Base-by-base conservation (phyloP, 2,329 filamentous ascomycete genomes). In the Colletotrichum theobromicola region DNA sequence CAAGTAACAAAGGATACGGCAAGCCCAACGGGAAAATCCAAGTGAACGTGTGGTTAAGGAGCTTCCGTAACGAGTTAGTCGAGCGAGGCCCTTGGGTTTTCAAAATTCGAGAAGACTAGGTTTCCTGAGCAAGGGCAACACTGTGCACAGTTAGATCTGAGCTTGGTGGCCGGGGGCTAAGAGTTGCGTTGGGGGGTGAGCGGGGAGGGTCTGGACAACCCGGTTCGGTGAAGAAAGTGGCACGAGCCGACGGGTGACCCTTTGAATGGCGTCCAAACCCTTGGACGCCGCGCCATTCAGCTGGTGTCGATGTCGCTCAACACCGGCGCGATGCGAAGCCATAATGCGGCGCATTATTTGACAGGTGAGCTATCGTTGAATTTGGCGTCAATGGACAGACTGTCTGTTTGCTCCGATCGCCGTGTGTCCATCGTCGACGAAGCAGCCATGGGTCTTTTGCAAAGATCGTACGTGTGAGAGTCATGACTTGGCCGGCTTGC, bases 221-320 rank as follows among this genome's bases (percentile, higher is more conserved):
- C 46, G 24, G 67, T 35, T 61, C 61, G 60, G 50, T 66, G 71
- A 74, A 74, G 71, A 74, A 74, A 60, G 26, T 71, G 50, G 60
- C 66, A 64, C 66, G 58, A 70, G 70, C 66, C 46, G 34, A 15
- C 13, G 64, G 58, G 28, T 69, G 58, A 64, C 28, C 58, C 46
- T 32, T 32, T 42, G 34, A 37, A 46, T 26, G 24, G 37, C 46
- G 30, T 42, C 24, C 32, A 34, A 37, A 15, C n/a, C 32, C 21
- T 53, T 26, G 32, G 28, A 26, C 53, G 53, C 24, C 12, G 53
- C 53, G 53, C 53, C 21, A 30, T 35, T 15, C 18, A 65, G 62
- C 37, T 32, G 35, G 26, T 50, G 62, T 46, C 9, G 37, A 65
- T 62, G 60, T 15, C n/a, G 32, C 32, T 62, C 34, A 35, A 42